A percentile compares a stretch with the other conserved stretches of the same genome.
Conservation (phyloP, 306 rosid genomes). For the Corylus avellana region DNA sequence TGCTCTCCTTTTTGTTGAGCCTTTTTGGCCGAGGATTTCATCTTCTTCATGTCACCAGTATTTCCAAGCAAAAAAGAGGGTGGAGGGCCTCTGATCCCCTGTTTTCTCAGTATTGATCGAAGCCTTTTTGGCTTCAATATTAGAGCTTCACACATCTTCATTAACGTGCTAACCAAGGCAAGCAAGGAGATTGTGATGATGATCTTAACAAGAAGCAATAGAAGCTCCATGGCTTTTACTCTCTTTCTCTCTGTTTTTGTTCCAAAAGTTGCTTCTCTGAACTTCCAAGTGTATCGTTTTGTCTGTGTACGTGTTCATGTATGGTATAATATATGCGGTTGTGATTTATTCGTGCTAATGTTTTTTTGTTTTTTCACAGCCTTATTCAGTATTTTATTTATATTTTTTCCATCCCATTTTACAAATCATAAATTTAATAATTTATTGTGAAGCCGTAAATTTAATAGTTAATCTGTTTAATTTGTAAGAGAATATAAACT, state of each 20-base stretch:
- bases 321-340: too few relatives aligned
- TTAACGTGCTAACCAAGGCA: slow-evolving; percentile 1
- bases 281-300: too few relatives aligned
- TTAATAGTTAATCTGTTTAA: too few relatives aligned
- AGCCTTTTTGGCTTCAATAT: slow-evolving; percentile 36
- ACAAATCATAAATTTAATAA: too few relatives aligned
- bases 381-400: too few relatives aligned
- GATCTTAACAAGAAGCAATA: slow-evolving; percentile 19
- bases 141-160: slow-evolving; percentile 17
- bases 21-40: neutral
- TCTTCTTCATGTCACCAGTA: slow-evolving; percentile 27
- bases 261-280: too few relatives aligned
- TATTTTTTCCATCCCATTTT: too few relatives aligned
- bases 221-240: slow-evolving; percentile 18
- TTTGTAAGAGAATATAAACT: too few relatives aligned
- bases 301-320: too few relatives aligned
- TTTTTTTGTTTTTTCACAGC: too few relatives aligned
- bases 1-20: neutral
- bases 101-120: slow-evolving; percentile 33
- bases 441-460: too few relatives aligned
- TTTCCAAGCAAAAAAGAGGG: slow-evolving; percentile 44
- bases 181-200: slow-evolving; percentile 11
- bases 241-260: neutral
- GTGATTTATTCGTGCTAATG: too few relatives aligned
- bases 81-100: slow-evolving; percentile 53